Base-by-base conservation (phyloP, 352 stramenopile species). In the Phytophthora palmivora region DNA sequence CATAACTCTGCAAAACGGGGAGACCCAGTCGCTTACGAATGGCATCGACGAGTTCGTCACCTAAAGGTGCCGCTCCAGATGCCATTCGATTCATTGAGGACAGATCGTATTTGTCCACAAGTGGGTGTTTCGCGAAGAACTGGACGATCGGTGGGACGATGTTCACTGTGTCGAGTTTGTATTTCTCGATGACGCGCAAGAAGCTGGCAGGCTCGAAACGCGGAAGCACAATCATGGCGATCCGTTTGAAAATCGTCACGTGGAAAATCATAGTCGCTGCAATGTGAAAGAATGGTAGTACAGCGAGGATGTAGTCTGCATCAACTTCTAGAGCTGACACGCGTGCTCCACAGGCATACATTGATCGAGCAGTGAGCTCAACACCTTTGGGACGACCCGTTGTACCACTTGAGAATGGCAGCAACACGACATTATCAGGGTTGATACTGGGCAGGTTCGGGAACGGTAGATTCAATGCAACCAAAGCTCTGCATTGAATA, bases 251-350 rank as follows among this genome's bases (percentile, higher is more conserved):
- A 32, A 93, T 76, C 22, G 75, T 76, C 59, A 92, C 83, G 42
- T 98, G 75, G 42, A 96, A 72, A 21, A 95, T 84, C 38, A 88
- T 83, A 3, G 82, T 76, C 30, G 88, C 92, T 67, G 97, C 98
- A 50, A 98, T 98, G 65, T 99, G 95, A 80, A 97, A 98, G 57
- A 98, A 97, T 18, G 96, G 95, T n/a, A 99, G 72, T 22, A 93
- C 53, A 1, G 59, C 70, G 21, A 96, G 57, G 22, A 70, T 57
- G 47, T 61, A 63, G 10, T 67, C 50, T 0, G 64, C 28, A 33
- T 67, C 49, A 16, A 50, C 50, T 12, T 89, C 71, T 34, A 84
- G 76, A 48, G 82, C 79, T 7, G 56, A 34, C 54, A 61, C 24
- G 12, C 65, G 55, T 90, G 88, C 33, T 84, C 39, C 26, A 94